Base-by-base conservation (phyloP, 805 yeast species). In the Zygoascus biomembranicola region DNA sequence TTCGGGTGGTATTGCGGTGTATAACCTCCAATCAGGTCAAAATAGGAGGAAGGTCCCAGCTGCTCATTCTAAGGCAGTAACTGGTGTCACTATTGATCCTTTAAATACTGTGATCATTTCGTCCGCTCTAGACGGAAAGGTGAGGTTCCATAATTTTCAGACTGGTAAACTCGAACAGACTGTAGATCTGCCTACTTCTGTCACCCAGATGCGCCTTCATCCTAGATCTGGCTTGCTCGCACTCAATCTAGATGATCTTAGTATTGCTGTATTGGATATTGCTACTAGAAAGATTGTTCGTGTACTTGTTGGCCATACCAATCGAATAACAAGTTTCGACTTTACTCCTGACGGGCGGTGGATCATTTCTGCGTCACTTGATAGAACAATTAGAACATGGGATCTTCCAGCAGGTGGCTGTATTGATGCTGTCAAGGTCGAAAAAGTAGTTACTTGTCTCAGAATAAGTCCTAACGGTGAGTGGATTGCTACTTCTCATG, bases 331-430 rank as follows among this genome's bases (percentile, higher is more conserved):
- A 0, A 77, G 87, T 0, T 69, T 92, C 66, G 97, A 88, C 66
- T 92, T 94, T 65, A 84, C 95, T 2, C 95, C 96, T 4, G 92
- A 90, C 67, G 98, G 97, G 37, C 81, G 97, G 67, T 94, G 98
- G 97, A 72, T 94, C 37, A 82, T 94, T 8, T 81, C 94, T 23
- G 82, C 87, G 1, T 78, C 90, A 0, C 73, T 90, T 56, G 99
- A 94, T 66, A 77, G 87, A 1, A 90, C 98, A 0, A 75, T 94
- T 49, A 80, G 99, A 63, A 89, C 97, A 0, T 94, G 98, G 98
- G 98, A 94, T 68, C 77, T 94, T 55, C 98, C 98, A 43, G 86
- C 97, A 1, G 98, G 99, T 49, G 88, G 90, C 0, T 92, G 98
- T 69, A 89, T 94, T 54, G 99, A 94, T 71, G 97, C 97, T 57